Conservation (phyloP, 768 basidiomycete genomes). For the Podaxis carcinomalis region DNA sequence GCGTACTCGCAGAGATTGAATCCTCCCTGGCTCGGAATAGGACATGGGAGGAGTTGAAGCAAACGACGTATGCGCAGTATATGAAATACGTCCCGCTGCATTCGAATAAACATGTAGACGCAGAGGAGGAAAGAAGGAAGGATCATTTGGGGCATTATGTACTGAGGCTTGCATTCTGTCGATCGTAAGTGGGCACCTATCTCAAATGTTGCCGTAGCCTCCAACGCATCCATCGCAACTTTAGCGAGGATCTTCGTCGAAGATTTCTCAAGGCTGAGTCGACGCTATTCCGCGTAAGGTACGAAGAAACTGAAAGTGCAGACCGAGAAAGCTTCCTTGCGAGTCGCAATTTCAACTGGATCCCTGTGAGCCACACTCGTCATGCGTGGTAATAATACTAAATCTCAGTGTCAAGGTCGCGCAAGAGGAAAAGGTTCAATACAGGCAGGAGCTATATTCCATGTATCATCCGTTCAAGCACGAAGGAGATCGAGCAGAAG, state of each 20-base stretch:
- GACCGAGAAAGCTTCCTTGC: slow-evolving; percentile 68
- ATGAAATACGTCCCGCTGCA: slow-evolving; percentile 74
- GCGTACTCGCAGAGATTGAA: slow-evolving; percentile 88
- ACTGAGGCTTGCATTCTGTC: slow-evolving; percentile 89
- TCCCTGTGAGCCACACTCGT: slow-evolving; percentile 35
- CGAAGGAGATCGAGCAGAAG: slow-evolving; percentile 25
- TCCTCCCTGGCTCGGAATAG: slow-evolving; percentile 82
- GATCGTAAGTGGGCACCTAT: slow-evolving; percentile 63
- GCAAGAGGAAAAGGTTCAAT: slow-evolving; percentile 46
- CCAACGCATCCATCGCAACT: neutral
- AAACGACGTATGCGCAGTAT: slow-evolving; percentile 58
- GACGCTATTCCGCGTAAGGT: slow-evolving; percentile 79
- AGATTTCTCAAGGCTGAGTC: slow-evolving; percentile 90
- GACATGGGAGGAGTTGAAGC: slow-evolving; percentile 71
- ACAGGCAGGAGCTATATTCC: slow-evolving; percentile 44
- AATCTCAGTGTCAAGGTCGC: slow-evolving; percentile 42
- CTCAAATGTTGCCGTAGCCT: neutral
- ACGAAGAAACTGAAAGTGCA: slow-evolving; percentile 51
- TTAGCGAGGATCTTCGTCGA: slow-evolving; percentile 83
- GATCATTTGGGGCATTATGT: slow-evolving; percentile 95
- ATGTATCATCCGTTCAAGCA: slow-evolving; percentile 37
- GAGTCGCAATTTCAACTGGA: slow-evolving; percentile 63
- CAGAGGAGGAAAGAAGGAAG: slow-evolving; percentile 64
- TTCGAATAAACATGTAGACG: slow-evolving; percentile 38
- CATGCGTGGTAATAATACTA: neutral